phyloP scores from a whole-genome alignment of 2,329 filamentous ascomycete genomes.

The Clarireedia homoeocarpa region DNA sequence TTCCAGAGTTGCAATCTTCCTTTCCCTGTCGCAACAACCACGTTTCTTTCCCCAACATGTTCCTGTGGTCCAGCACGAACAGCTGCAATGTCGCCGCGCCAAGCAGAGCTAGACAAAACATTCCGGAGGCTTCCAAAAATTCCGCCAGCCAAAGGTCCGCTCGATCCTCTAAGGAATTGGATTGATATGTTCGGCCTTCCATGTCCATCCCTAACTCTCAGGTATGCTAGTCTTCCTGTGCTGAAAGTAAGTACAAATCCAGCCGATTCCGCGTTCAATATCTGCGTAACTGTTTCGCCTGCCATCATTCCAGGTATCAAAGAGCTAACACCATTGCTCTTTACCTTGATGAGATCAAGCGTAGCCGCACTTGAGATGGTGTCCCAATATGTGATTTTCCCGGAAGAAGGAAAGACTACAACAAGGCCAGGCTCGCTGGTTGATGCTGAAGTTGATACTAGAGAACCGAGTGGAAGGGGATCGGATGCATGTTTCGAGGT shows the following conservation, averaged over 20 bases:
- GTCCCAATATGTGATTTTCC: conserved; percentile 91
- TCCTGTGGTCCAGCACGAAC: conserved; percentile 65
- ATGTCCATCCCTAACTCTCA: conserved; percentile 79
- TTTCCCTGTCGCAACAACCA: conserved; percentile 70
- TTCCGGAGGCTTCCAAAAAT: conserved; percentile 77
- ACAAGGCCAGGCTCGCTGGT: conserved; percentile 80
- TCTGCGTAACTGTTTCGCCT: conserved; percentile 67
- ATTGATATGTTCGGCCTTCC: conserved; percentile 75
- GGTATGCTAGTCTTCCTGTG: conserved; percentile 76
- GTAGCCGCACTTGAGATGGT: conserved; percentile 85
- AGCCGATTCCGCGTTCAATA: conserved; percentile 75
- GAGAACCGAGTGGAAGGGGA: conserved; percentile 70
- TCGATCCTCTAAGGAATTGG: conserved; percentile 62
- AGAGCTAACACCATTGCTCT: conserved; percentile 71
- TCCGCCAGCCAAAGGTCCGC: conserved; percentile 49
- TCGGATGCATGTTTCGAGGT: conserved; percentile 58
- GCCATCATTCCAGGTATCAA: conserved; percentile 66
- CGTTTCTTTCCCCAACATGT: conserved; percentile 74
- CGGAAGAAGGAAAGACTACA: conserved; percentile 73
- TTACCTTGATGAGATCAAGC: conserved; percentile 66
- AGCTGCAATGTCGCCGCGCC: conserved; percentile 72
- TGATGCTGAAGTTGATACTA: conserved; percentile 72
- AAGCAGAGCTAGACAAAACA: conserved; percentile 60
- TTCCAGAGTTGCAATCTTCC: conserved; percentile 81
- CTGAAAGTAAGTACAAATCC: conserved; percentile 83